A percentile compares a stretch with the other conserved stretches of the same genome.
Evolutionary conservation across 768 basidiomycete species (phyloP).

Genomic region (Cantharellus cinnabarinus): DNA sequence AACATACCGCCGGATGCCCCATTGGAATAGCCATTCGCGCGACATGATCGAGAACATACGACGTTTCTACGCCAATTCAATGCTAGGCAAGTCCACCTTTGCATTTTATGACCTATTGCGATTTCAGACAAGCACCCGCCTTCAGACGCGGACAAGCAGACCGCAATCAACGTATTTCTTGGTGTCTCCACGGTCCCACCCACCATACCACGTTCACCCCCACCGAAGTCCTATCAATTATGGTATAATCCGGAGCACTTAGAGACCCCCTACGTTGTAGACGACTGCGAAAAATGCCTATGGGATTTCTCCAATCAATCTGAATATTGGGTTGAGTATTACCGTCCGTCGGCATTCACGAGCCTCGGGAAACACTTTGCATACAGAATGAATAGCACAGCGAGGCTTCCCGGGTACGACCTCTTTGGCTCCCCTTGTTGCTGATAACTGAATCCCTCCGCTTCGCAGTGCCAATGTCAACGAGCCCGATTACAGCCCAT

Average conservation of each 20-base stretch:
- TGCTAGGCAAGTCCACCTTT: constrained; percentile 37
- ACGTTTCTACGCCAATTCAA: constrained; percentile 84
- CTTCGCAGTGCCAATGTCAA: constrained; percentile 42
- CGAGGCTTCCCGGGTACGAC: constrained; percentile 59
- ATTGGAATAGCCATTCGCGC: constrained; percentile 93
- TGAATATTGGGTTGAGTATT: constrained; percentile 82
- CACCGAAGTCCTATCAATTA: constrained; percentile 54
- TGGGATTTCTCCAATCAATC: constrained; percentile 25
- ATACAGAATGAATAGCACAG: constrained; percentile 78
- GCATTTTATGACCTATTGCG: not conserved
- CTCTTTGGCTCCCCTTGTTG: not conserved
- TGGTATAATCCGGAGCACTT: constrained; percentile 71
- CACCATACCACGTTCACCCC: constrained; percentile 19
- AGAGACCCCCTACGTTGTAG: constrained; percentile 40
- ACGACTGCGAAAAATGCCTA: constrained; percentile 44
- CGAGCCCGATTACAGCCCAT: constrained; percentile 55
- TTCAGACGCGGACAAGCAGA: constrained; percentile 87
- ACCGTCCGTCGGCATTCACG: constrained; percentile 66
- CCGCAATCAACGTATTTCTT: constrained; percentile 93
- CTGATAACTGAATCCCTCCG: not conserved
- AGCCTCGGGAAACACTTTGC: constrained; percentile 76
- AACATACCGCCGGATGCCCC: constrained; percentile 84
- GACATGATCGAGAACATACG: constrained; percentile 92
- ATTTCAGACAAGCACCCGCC: not conserved
- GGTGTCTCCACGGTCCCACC: constrained; percentile 26